A percentile compares a stretch with the other conserved stretches of the same genome.
These are phyloP conservation scores for Rutstroemia sp. DNA, from an alignment of 2,329 filamentous ascomycete genomes.

Conservation along the genomic window DNA sequence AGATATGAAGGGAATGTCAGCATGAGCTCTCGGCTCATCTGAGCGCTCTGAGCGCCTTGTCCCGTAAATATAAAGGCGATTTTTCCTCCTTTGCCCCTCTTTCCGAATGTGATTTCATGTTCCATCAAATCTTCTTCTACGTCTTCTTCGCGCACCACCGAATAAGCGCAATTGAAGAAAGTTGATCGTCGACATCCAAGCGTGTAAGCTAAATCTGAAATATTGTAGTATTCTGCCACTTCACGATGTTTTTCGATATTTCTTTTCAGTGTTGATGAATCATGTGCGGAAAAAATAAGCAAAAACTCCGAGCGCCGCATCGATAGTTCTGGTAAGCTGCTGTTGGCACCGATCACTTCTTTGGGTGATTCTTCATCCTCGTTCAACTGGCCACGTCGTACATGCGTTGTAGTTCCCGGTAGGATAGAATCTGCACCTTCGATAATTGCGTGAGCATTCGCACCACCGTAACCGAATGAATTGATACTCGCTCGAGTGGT, in stretches of 20 bases:
- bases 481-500: neutral
- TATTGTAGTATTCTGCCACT: slow-evolving; percentile 2
- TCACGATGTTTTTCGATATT: neutral
- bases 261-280: neutral
- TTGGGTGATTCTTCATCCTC: neutral
- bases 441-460: slow-evolving; percentile 31
- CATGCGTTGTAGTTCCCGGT: neutral
- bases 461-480: slow-evolving; percentile 32
- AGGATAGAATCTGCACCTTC: neutral
- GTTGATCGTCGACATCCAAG: neutral
- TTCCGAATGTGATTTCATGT: neutral
- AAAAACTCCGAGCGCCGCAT: neutral
- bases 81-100: neutral
- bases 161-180: neutral
- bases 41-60: slow-evolving; percentile 25
- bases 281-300: neutral
- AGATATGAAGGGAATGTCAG: slow-evolving; percentile 8
- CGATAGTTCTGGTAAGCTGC: neutral
- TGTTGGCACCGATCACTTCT: neutral
- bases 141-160: neutral
- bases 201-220: neutral
- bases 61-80: slow-evolving; percentile 23
- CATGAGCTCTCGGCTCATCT: slow-evolving; percentile 21
- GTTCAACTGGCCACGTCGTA: neutral
- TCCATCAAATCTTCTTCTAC: neutral